phyloP scores from a whole-genome alignment of 305 asterid genomes.

The Rubia tinctorum region DNA sequence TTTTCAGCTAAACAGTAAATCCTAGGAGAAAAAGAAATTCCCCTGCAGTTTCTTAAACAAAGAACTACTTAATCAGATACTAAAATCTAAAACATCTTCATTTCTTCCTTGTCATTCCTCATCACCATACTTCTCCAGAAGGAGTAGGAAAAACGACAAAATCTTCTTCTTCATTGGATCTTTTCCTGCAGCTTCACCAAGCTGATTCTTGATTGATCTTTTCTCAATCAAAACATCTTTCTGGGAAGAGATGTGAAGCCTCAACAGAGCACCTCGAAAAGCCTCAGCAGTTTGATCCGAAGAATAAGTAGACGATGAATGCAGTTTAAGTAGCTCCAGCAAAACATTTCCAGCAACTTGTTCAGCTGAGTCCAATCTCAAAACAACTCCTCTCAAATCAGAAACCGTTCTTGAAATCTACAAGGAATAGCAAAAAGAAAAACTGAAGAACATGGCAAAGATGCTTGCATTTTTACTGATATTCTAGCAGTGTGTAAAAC shows the following conservation, averaged over 20 bases:
- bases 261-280: conserved; percentile 43
- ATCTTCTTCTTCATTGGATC: conserved; percentile 51
- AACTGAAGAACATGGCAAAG: background rate
- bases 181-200: conserved; percentile 40
- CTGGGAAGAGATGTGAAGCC: conserved; percentile 60
- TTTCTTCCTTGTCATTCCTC: conserved; percentile 33
- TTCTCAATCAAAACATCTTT: conserved; percentile 57
- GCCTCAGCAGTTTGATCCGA: conserved; percentile 43
- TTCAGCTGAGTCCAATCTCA: conserved; percentile 66
- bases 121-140: conserved; percentile 55
- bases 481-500: too few relatives aligned
- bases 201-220: conserved; percentile 56
- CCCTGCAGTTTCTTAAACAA: background rate
- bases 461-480: background rate
- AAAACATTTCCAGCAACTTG: conserved; percentile 67
- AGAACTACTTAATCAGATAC: background rate
- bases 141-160: conserved; percentile 45
- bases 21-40: background rate
- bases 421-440: conserved; percentile 17
- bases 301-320: conserved; percentile 41
- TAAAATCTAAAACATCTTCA: background rate
- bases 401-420: conserved; percentile 65
- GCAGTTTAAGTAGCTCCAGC: conserved; percentile 49
- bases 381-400: conserved; percentile 48
- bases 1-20: background rate